Percentiles rank a stretch among this genome's conserved stretches.
phyloP scores from a whole-genome alignment of 2,329 filamentous ascomycete species.

The Xylariaceae sp. region DNA sequence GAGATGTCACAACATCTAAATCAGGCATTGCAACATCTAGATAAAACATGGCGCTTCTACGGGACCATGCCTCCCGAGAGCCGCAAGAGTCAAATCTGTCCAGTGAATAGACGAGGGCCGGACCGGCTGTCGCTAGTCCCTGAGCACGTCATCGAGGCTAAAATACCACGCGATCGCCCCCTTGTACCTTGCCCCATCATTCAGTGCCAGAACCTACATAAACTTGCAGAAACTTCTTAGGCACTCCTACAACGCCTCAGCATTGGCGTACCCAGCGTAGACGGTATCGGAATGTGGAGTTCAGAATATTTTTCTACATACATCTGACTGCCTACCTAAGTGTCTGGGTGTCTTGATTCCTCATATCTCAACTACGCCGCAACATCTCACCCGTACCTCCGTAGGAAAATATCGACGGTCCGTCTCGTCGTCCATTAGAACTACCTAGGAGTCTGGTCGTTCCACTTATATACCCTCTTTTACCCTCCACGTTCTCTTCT shows the following conservation, averaged over 20 bases:
- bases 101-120: constrained; percentile 22
- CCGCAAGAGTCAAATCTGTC: constrained; percentile 10
- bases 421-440: constrained; percentile 1
- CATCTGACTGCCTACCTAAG: constrained; percentile 3
- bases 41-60: constrained; percentile 10
- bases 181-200: constrained; percentile 15
- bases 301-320: constrained; percentile 3
- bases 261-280: constrained; percentile 16
- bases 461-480: constrained; percentile 1
- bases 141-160: constrained; percentile 40
- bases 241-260: not conserved
- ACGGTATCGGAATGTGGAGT: constrained; percentile 6
- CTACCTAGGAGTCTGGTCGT: constrained; percentile 1
- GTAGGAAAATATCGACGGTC: constrained; percentile 6
- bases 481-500: not conserved
- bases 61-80: constrained; percentile 19
- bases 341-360: constrained; percentile 5
- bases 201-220: constrained; percentile 1
- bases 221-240: constrained; percentile 1
- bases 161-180: constrained; percentile 26
- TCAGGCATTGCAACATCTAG: not conserved
- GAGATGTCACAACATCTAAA: not conserved
- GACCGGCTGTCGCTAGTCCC: constrained; percentile 26
- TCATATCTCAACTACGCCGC: constrained; percentile 12
- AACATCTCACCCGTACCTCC: constrained; percentile 5